phyloP scores from a whole-genome alignment of 495 filamentous ascomycete species.

The Penicillium argentinense region DNA sequence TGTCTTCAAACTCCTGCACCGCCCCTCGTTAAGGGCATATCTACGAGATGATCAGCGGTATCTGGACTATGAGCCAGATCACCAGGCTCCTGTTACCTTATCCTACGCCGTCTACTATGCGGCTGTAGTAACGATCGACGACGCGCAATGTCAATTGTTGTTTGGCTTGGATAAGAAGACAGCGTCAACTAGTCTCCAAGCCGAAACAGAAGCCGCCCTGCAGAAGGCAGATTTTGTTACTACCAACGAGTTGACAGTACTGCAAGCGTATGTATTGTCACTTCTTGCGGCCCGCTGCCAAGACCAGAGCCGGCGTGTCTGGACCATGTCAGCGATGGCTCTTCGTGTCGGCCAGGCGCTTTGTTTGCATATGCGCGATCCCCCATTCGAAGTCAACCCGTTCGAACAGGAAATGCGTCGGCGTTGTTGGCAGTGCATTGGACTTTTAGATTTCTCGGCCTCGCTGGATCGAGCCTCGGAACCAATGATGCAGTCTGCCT shows the following conservation, averaged over 20 bases:
- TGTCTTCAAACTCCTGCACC: slow-evolving; percentile 40
- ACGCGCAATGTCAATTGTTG: slow-evolving; percentile 37
- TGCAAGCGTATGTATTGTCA: slow-evolving; percentile 59
- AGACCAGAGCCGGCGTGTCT: slow-evolving; percentile 42
- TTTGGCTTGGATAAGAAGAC: slow-evolving; percentile 42
- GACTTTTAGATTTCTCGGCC: slow-evolving; percentile 36
- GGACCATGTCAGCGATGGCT: slow-evolving; percentile 64
- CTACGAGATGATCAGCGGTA: slow-evolving; percentile 31
- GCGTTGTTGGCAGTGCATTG: slow-evolving; percentile 38
- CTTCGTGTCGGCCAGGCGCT: slow-evolving; percentile 68
- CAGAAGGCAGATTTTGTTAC: slow-evolving; percentile 51
- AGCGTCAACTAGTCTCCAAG: slow-evolving; percentile 46
- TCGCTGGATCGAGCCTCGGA: slow-evolving; percentile 37
- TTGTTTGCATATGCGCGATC: slow-evolving; percentile 54
- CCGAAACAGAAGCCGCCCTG: slow-evolving; percentile 48
- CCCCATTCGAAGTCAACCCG: slow-evolving; percentile 31
- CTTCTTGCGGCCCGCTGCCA: slow-evolving; percentile 45
- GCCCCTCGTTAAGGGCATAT: slow-evolving; percentile 32
- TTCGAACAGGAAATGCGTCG: slow-evolving; percentile 38
- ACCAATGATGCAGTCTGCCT: slow-evolving; percentile 39
- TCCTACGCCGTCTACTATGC: slow-evolving; percentile 54
- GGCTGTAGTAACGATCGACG: slow-evolving; percentile 43
- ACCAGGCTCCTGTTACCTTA: slow-evolving; percentile 41
- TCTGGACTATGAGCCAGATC: slow-evolving; percentile 31
- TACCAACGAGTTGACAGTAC: slow-evolving; percentile 53